phyloP scores from a whole-genome alignment of 495 filamentous ascomycete genomes.

The Hypoxylon cercidicola region DNA sequence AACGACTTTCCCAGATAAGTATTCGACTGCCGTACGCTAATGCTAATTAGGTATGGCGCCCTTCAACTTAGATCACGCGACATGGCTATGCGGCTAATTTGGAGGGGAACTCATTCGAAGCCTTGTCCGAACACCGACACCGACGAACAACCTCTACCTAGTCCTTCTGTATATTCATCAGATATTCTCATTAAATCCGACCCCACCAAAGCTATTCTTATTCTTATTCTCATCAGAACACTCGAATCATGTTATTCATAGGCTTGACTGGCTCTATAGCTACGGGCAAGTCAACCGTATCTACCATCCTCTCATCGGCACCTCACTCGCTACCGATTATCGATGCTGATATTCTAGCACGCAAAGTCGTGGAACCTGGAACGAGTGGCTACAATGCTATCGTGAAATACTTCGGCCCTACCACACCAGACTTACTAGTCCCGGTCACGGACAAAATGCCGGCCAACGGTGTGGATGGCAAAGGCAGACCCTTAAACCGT shows the following conservation, averaged over 20 bases:
- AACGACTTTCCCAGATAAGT: conserved; percentile 12
- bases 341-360: conserved; percentile 92
- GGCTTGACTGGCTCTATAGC: conserved; percentile 97
- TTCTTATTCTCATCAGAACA: conserved; percentile 4
- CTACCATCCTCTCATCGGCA: conserved; percentile 76
- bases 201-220: not conserved
- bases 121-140: too few species aligned
- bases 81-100: conserved; percentile 31
- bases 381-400: conserved; percentile 83
- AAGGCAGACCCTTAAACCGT: conserved; percentile 80
- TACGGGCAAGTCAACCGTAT: conserved; percentile 97
- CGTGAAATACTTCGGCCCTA: conserved; percentile 77
- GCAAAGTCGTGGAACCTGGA: conserved; percentile 90
- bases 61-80: conserved; percentile 17
- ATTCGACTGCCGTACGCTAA: conserved; percentile 14
- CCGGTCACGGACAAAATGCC: conserved; percentile 56
- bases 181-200: too few species aligned
- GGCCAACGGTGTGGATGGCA: conserved; percentile 54
- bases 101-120: conserved; percentile 3
- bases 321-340: conserved; percentile 92
- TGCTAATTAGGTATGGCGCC: conserved; percentile 11
- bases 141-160: too few species aligned
- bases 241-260: conserved; percentile 82
- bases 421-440: conserved; percentile 84
- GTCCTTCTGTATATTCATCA: too few species aligned